A percentile compares a stretch with the other conserved stretches of the same genome.
phyloP scores from a whole-genome alignment of 1,284 basidiomycete species.

The Malassezia restricta region DNA sequence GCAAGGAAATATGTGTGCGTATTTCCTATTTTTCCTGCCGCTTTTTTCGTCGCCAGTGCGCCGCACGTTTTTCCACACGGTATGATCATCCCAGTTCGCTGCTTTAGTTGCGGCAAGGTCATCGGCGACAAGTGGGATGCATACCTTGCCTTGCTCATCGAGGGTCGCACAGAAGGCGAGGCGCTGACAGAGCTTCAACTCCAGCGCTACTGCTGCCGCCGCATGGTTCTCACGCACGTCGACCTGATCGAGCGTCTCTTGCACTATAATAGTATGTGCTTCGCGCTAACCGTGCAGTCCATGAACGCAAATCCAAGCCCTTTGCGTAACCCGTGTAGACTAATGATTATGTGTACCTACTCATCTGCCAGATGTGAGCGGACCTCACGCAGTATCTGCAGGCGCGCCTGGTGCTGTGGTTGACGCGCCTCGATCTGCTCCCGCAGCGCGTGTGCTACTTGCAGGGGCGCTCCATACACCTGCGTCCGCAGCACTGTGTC shows the following conservation, averaged over 20 bases:
- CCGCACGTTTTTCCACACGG: not conserved
- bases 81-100: constrained; percentile 42
- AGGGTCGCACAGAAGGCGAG: constrained; percentile 55
- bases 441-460: constrained; percentile 2
- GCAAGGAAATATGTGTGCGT: not conserved
- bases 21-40: not conserved
- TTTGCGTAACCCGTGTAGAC: constrained; percentile 4
- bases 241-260: constrained; percentile 91
- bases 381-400: not conserved
- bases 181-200: constrained; percentile 81
- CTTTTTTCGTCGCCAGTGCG: not conserved
- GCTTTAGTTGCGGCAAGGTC: constrained; percentile 46
- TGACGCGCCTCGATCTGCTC: not conserved
- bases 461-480: constrained; percentile 13
- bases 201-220: constrained; percentile 86
- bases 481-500: constrained; percentile 7
- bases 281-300: constrained; percentile 4
- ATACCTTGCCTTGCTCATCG: constrained; percentile 39
- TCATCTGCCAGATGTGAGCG: not conserved
- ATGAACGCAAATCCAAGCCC: constrained; percentile 16
- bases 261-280: constrained; percentile 78
- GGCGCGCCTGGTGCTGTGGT: not conserved
- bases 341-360: not conserved
- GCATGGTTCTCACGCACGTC: constrained; percentile 95
- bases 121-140: constrained; percentile 46